Percentiles rank a stretch among this genome's conserved stretches.
These are phyloP conservation scores for Annulohypoxylon bovei DNA, from an alignment of 495 filamentous ascomycete genomes.

Conservation along the genomic window DNA sequence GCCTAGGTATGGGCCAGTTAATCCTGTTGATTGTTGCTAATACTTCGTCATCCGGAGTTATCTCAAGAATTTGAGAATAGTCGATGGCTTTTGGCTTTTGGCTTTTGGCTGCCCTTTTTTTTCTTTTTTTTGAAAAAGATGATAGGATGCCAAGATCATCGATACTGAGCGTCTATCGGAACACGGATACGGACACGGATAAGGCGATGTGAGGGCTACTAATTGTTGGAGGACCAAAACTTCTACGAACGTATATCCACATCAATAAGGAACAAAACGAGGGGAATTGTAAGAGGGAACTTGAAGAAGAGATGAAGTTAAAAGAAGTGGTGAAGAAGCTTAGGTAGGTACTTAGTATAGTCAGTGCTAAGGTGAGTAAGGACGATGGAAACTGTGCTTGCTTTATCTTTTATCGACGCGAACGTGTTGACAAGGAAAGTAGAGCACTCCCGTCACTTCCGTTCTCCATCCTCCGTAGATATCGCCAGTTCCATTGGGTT, in stretches of 20 bases:
- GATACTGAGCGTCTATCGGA: no score
- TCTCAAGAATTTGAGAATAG: neutral
- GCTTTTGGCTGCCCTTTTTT: no score
- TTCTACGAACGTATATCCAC: neutral
- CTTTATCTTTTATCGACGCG: conserved; percentile 1
- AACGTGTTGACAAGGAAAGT: conserved; percentile 9
- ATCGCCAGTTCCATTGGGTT: conserved; percentile 28
- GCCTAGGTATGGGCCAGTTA: neutral
- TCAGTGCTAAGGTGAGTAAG: neutral
- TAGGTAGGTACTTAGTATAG: neutral
- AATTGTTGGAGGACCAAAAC: neutral
- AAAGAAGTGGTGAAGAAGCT: neutral
- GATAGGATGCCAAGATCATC: neutral
- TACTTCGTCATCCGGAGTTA: neutral
- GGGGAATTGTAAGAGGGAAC: neutral
- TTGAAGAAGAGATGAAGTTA: neutral
- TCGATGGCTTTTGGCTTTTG: neutral
- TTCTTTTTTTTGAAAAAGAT: neutral
- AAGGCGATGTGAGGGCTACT: neutral
- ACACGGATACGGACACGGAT: no score
- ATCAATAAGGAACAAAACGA: neutral
- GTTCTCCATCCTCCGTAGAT: conserved; percentile 12
- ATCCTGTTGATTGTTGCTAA: neutral
- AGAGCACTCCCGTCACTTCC: neutral
- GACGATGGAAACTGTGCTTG: neutral